Evolutionary conservation across 345 rosid genomes (phyloP), one percentile per base, ranked within the genome.

Genomic region (Camelina sativa): DNA sequence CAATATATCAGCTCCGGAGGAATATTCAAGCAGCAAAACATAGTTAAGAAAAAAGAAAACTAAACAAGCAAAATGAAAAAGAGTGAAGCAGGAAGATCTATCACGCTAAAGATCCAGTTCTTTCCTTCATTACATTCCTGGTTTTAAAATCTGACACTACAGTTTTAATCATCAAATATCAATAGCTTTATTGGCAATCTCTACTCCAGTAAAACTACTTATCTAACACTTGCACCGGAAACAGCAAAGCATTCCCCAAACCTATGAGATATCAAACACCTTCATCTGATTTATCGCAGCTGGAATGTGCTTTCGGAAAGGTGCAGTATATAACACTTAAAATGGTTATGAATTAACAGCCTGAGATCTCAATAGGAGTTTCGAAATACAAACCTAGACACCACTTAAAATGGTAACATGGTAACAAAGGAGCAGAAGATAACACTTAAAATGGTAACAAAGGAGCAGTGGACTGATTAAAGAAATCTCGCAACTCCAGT

Each of bases 11-110:
- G 41, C 59, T 43, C 25, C 3, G 7, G 22, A 30, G 16, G 19
- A 34, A 73, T 64, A 54, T 55, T 43, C 56, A 54, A 64, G 56
- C 47, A 63, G 63, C 47, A 73, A 63, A 43, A 34, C 56, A 62
- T 52, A 28, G 11, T 25, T 38, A 38, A 11, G 19, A 20, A 51
- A 43, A 15, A 38, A 8, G 62, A 20, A 52, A 8, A 7, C 25
- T 28, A 46, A 41, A 7, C 13, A 43, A 32, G 51, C 46, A 11
- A 54, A 73, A 52, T 6, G 30, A 6, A n/a, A 23, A 71, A 61
- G 68, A 13, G 44, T 52, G 11, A 62, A 72, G 22, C 69, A 62
- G 43, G 12, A 38, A 10, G 43, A 10, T 40, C 52, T 51, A 7
- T 25, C 52, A 61, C 11, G 2, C 41, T 5, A 41, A 50, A 38